Evolutionary conservation across 2,329 filamentous ascomycete species (phyloP).

Genomic region (Stachybotrys elegans): DNA sequence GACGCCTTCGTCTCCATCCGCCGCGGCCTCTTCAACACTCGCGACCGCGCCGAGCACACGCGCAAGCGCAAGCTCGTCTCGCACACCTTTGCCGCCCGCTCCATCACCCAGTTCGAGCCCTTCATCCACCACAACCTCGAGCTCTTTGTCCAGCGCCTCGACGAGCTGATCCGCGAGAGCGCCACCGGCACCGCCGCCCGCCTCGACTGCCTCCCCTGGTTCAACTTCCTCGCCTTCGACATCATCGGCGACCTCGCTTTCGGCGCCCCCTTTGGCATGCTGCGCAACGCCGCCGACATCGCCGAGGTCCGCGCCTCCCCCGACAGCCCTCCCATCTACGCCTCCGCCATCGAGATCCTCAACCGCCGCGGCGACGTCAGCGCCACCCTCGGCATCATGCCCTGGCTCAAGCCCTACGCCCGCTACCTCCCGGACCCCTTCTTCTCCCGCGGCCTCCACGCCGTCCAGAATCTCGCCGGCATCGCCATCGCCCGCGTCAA

Average conservation of each 20-base stretch:
- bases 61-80: constrained; percentile 86
- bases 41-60: constrained; percentile 74
- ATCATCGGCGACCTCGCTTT: constrained; percentile 46
- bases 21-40: constrained; percentile 83
- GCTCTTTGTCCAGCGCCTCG: constrained; percentile 68
- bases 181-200: constrained; percentile 50
- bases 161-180: constrained; percentile 48
- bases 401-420: constrained; percentile 72
- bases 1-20: constrained; percentile 86
- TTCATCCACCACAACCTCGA: constrained; percentile 80
- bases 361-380: constrained; percentile 86
- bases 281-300: constrained; percentile 68
- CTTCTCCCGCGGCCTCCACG: constrained; percentile 68
- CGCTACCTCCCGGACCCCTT: constrained; percentile 77
- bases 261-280: constrained; percentile 58
- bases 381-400: constrained; percentile 70
- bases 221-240: constrained; percentile 49
- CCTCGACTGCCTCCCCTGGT: constrained; percentile 75
- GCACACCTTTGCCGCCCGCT: constrained; percentile 82
- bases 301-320: constrained; percentile 65
- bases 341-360: constrained; percentile 78
- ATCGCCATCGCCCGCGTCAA: constrained; percentile 83
- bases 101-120: constrained; percentile 77
- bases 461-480: constrained; percentile 76
- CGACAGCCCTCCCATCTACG: constrained; percentile 59